Percentiles rank a stretch among this genome's conserved stretches.
Conservation (phyloP, 441 rosid species). For the Jatropha podagrica region DNA sequence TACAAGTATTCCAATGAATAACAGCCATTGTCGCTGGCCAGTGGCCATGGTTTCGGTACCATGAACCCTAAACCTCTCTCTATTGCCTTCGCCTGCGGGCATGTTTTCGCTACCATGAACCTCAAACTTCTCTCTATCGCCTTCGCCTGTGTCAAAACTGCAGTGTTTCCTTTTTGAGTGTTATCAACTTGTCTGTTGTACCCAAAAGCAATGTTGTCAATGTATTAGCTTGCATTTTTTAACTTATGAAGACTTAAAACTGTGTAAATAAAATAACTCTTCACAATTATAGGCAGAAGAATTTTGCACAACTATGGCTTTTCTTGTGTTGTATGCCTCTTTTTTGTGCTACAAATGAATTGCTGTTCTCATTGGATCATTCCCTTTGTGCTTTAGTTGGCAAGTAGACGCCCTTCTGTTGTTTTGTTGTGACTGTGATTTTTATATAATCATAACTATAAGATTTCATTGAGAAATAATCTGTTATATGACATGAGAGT, state of each 20-base stretch:
- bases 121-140: too few relatives aligned
- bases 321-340: neutral
- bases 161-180: neutral
- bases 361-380: too few relatives aligned
- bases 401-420: neutral
- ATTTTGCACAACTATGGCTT: neutral
- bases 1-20: slow-evolving; percentile 21
- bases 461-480: neutral
- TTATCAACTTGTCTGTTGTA: slow-evolving; percentile 11
- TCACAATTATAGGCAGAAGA: neutral
- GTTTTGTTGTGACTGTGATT: neutral
- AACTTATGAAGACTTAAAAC: neutral
- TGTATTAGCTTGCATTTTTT: neutral
- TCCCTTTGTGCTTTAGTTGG: too few relatives aligned
- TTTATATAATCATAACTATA: neutral
- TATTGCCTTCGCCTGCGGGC: neutral
- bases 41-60: slow-evolving; percentile 42
- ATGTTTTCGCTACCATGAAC: too few relatives aligned
- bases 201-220: slow-evolving; percentile 3
- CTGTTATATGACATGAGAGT: neutral
- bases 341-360: neutral
- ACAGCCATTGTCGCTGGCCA: slow-evolving; percentile 13
- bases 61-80: slow-evolving; percentile 12
- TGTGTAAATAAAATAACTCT: neutral
- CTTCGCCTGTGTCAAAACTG: neutral